These are phyloP conservation scores for Rhizopus microsporus DNA, from an alignment of 371 early-diverging fungal species.

Conservation along the genomic window DNA sequence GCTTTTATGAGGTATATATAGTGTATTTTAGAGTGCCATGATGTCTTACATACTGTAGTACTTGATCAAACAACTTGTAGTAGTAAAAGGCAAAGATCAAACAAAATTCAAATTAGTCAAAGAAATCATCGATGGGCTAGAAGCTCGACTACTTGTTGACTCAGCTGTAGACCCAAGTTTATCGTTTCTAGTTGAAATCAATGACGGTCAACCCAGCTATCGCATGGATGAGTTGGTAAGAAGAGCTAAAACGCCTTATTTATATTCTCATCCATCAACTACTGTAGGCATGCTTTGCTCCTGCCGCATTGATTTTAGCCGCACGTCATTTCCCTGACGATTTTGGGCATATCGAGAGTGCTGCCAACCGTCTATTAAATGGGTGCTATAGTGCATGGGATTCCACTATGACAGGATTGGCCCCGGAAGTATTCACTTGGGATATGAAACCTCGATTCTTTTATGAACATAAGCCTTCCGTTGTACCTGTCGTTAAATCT, in stretches of 20 bases:
- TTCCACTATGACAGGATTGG: conserved; percentile 39
- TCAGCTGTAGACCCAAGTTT: conserved; percentile 26
- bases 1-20: conserved; percentile 54
- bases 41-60: conserved; percentile 5
- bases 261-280: background rate
- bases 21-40: background rate
- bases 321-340: conserved; percentile 32
- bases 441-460: conserved; percentile 1
- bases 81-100: conserved; percentile 47
- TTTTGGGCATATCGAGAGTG: conserved; percentile 22
- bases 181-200: conserved; percentile 27
- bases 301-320: conserved; percentile 35
- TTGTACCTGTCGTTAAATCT: conserved; percentile 25
- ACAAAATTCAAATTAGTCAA: conserved; percentile 48
- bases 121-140: conserved; percentile 24
- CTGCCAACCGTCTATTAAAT: conserved; percentile 34
- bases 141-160: conserved; percentile 26
- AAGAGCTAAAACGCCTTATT: background rate
- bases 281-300: conserved; percentile 43
- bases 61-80: conserved; percentile 67
- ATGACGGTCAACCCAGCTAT: conserved; percentile 13
- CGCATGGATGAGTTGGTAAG: conserved; percentile 48
- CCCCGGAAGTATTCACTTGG: conserved; percentile 46
- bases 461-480: conserved; percentile 10
- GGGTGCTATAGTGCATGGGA: conserved; percentile 48